These are phyloP conservation scores for Emmonsiellopsis sp. DNA, from an alignment of 2,329 filamentous ascomycete species.

Conservation along the genomic window DNA sequence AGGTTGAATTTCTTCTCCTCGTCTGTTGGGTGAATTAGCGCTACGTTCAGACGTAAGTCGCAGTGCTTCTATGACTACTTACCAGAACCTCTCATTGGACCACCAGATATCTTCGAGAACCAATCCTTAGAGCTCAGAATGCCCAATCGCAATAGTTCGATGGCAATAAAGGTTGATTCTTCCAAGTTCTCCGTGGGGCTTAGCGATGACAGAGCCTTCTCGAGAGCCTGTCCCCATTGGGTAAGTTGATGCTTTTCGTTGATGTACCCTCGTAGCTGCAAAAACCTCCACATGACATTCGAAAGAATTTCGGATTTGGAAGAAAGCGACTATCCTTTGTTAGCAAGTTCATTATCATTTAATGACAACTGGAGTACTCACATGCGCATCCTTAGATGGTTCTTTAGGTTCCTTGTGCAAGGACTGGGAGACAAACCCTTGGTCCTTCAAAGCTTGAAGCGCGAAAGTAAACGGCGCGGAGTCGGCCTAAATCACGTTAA, in stretches of 20 bases:
- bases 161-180: slow-evolving; percentile 71
- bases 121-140: slow-evolving; percentile 65
- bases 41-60: background rate
- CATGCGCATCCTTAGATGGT: slow-evolving; percentile 42
- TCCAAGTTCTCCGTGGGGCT: slow-evolving; percentile 53
- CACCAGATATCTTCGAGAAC: slow-evolving; percentile 49
- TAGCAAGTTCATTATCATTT: slow-evolving; percentile 8
- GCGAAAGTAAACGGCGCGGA: slow-evolving; percentile 25
- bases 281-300: slow-evolving; percentile 77
- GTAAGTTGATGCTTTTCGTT: slow-evolving; percentile 71
- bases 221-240: slow-evolving; percentile 71
- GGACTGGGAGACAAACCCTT: slow-evolving; percentile 61
- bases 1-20: slow-evolving; percentile 70
- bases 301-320: slow-evolving; percentile 64
- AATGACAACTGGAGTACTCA: slow-evolving; percentile 16
- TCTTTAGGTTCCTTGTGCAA: slow-evolving; percentile 25
- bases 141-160: slow-evolving; percentile 74
- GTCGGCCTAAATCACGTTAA: slow-evolving; percentile 7
- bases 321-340: slow-evolving; percentile 35
- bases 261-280: slow-evolving; percentile 81
- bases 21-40: slow-evolving; percentile 39
- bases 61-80: slow-evolving; percentile 7
- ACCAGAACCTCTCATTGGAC: slow-evolving; percentile 50
- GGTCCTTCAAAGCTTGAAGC: slow-evolving; percentile 59
- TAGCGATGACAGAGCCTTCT: slow-evolving; percentile 57